Conservation (phyloP, 495 filamentous ascomycete species). For the Beverwykella pulmonaria region DNA sequence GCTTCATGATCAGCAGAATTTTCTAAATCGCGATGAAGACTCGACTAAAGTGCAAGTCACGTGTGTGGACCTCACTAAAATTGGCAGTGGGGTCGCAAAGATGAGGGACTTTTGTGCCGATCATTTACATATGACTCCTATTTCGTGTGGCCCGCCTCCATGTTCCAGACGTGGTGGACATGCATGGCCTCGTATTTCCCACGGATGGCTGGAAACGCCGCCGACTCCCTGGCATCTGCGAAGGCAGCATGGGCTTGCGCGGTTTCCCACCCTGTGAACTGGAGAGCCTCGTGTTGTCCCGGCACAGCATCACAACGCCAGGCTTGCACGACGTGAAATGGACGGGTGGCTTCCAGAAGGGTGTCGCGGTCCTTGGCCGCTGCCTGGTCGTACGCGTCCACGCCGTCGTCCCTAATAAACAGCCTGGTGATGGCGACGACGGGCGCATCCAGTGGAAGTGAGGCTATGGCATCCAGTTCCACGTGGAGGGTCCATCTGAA, state of each 20-base stretch:
- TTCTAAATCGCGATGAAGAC: neutral
- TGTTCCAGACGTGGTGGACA: neutral
- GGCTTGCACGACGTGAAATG: constrained; percentile 23
- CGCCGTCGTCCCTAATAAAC: constrained; percentile 8
- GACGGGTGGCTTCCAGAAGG: constrained; percentile 13
- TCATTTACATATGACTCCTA: neutral
- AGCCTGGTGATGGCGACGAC: constrained; percentile 29
- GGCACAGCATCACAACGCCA: constrained; percentile 29
- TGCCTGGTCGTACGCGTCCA: constrained; percentile 17
- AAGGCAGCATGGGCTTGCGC: constrained; percentile 29
- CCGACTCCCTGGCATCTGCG: neutral
- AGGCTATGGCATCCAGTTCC: constrained; percentile 27
- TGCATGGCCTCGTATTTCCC: neutral
- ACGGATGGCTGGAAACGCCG: neutral
- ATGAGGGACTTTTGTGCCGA: neutral
- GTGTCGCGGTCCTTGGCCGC: constrained; percentile 2
- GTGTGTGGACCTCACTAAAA: neutral
- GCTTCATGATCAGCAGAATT: no score
- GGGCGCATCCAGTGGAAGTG: constrained; percentile 33
- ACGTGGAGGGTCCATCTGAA: constrained; percentile 34
- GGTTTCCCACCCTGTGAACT: constrained; percentile 31
- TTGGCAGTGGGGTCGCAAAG: neutral
- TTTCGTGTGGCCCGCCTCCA: neutral
- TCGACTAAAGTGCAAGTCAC: neutral
- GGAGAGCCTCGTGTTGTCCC: constrained; percentile 25